These are phyloP conservation scores for Turnera subulata DNA, from an alignment of 345 rosid genomes.

Conservation along the genomic window DNA sequence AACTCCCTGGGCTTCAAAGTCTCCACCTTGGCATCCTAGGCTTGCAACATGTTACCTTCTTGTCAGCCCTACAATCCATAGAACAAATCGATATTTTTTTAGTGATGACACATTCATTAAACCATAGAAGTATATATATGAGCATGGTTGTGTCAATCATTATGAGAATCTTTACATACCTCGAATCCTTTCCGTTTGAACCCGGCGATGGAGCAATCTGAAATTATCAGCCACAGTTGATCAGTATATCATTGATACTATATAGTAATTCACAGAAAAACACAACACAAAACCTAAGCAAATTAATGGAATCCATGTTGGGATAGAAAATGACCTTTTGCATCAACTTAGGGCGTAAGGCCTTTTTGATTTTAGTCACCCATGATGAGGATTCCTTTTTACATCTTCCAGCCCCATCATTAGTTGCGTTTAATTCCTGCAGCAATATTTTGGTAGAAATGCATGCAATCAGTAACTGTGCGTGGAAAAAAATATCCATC, in stretches of 20 bases:
- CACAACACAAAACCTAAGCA: too few species aligned
- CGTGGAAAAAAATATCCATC: background rate
- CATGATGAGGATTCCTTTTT: background rate
- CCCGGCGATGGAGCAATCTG: background rate
- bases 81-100: too few species aligned
- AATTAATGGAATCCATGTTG: background rate
- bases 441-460: background rate
- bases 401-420: background rate
- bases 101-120: too few species aligned
- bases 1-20: too few species aligned
- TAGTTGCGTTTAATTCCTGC: slow-evolving; percentile 9
- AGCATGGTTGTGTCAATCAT: background rate
- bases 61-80: too few species aligned
- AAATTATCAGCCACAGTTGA: background rate
- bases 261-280: too few species aligned
- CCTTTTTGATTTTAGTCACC: background rate
- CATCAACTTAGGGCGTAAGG: background rate
- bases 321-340: slow-evolving; percentile 1
- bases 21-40: too few species aligned
- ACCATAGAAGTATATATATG: too few species aligned
- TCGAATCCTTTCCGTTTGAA: background rate
- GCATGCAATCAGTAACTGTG: background rate
- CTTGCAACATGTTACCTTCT: too few species aligned
- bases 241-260: background rate
- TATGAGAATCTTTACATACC: background rate